A percentile compares a stretch with the other conserved stretches of the same genome.
phyloP scores from a whole-genome alignment of 2,329 filamentous ascomycete species.

The Cordyceps javanica region DNA sequence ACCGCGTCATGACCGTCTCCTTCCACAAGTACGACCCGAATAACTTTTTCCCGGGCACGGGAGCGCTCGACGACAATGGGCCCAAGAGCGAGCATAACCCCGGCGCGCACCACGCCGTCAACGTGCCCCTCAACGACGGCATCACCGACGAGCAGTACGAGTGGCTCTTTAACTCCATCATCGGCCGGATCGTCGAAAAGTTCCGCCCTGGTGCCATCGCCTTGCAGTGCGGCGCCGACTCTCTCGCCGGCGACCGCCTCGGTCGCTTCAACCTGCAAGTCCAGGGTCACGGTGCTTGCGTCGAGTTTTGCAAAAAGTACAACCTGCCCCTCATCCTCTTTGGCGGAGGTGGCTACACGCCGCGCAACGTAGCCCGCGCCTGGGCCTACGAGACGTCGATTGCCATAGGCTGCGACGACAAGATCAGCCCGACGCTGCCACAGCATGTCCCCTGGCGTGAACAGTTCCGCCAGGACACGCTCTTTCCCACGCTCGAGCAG shows the following conservation, averaged over 20 bases:
- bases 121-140: constrained; percentile 84
- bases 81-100: constrained; percentile 77
- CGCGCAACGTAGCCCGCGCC: constrained; percentile 88
- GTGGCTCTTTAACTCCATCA: constrained; percentile 74
- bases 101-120: constrained; percentile 83
- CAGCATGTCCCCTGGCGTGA: constrained; percentile 76
- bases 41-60: constrained; percentile 85
- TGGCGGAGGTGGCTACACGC: constrained; percentile 93
- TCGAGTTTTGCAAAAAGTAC: constrained; percentile 79
- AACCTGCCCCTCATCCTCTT: constrained; percentile 80
- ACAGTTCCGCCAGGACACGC: constrained; percentile 80
- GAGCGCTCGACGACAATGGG: constrained; percentile 79
- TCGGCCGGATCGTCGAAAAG: constrained; percentile 69
- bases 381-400: constrained; percentile 97
- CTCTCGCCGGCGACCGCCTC: constrained; percentile 83
- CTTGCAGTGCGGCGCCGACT: constrained; percentile 92
- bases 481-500: constrained; percentile 81
- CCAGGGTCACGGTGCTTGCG: constrained; percentile 85
- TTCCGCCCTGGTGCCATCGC: constrained; percentile 91
- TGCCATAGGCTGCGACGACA: constrained; percentile 67
- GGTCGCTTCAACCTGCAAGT: constrained; percentile 97
- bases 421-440: constrained; percentile 68
- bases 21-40: constrained; percentile 92
- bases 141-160: constrained; percentile 89
- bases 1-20: constrained; percentile 85